A percentile compares a stretch with the other conserved stretches of the same genome.
These are phyloP conservation scores for Lepidium aucheri DNA, from an alignment of 345 rosid genomes.

Conservation along the genomic window DNA sequence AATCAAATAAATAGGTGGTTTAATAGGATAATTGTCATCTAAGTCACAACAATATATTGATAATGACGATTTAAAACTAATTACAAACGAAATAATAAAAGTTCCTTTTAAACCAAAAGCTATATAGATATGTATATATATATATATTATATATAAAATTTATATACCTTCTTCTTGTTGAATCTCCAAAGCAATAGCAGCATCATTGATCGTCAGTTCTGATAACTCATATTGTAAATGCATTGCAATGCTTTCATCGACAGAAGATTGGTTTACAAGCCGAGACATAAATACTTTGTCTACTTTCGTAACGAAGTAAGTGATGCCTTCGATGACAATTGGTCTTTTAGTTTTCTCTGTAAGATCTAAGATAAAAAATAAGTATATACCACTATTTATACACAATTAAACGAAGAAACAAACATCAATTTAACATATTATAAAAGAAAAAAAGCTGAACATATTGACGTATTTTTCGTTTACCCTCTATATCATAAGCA, in stretches of 20 bases:
- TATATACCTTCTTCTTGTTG: conserved; percentile 20
- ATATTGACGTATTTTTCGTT: no score
- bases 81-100: neutral
- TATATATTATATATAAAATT: no score
- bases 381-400: no score
- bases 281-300: neutral
- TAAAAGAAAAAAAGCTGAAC: no score
- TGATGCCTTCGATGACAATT: neutral
- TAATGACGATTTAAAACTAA: neutral
- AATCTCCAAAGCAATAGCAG: conserved; percentile 11
- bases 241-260: conserved; percentile 10
- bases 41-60: no score
- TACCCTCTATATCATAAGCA: neutral
- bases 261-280: neutral
- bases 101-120: neutral
- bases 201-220: conserved; percentile 4
- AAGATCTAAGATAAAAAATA: no score
- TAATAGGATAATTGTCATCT: no score
- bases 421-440: no score
- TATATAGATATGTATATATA: no score
- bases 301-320: neutral
- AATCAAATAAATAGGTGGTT: neutral
- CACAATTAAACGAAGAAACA: no score
- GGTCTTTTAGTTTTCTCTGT: neutral
- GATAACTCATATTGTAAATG: conserved; percentile 12